Base-by-base conservation (phyloP, 192 early-diverging fungal genomes). In the Mortierella claussenii region DNA sequence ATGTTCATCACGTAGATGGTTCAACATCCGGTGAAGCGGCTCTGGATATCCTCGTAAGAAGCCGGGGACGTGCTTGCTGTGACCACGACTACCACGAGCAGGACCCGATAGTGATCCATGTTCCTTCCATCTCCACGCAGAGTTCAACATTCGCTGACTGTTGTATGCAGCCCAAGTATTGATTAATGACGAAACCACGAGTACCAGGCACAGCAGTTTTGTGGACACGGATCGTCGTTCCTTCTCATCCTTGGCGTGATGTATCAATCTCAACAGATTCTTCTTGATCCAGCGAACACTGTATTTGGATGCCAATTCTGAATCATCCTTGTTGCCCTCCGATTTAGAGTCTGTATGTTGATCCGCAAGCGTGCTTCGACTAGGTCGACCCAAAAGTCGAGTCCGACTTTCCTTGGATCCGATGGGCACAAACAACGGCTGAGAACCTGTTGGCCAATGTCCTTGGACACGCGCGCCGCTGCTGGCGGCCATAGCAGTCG, bases 151-250 rank as follows among this genome's bases (percentile, higher is more conserved):
- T 20, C 58, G 55, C 28, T 69, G 49, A 40, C 73, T 76, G 46
- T 76, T 76, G 46, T 50, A 55, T 1, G 59, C 73, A 10, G 65
- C 73, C 73, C 57, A 76, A 18, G 67, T 63, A 42, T 76, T 76
- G 64, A 76, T 62, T n/a, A 76, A 37, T 4, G 73, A 76, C 2
- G 73, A 67, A 17, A 67, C 32, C 52, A 76, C 18, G 1, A 76
- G 50, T 33, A 76, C 63, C 18, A 76, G 18, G 42, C 42, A 76
- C 5, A 76, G 45, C 11, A 67, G 58, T 32, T 52, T 53, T 0
- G 51, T 67, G 6, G 59, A 67, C 24, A 51, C 15, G 11, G 37
- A 40, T 5, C 43, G 31, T 17, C 63, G 32, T n/a, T 67, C 44
- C 27, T 55, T 33, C 6, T 62, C 73, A 15, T 67, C 54, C 36